Percentiles rank a stretch among this genome's conserved stretches.
Evolutionary conservation across 495 filamentous ascomycete genomes (phyloP).

Genomic region (Xylaria grammica): DNA sequence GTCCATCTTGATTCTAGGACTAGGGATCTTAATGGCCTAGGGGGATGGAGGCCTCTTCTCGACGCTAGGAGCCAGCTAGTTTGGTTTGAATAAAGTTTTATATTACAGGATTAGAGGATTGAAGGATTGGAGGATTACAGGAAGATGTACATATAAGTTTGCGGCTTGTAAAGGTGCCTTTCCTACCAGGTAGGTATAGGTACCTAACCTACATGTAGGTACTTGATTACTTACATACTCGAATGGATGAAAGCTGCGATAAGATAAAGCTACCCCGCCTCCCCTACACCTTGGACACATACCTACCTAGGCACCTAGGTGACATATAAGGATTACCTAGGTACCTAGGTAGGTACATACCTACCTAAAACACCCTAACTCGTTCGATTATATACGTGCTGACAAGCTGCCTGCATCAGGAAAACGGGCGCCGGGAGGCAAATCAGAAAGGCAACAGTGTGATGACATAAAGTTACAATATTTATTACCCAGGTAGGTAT

Average conservation of each 20-base stretch:
- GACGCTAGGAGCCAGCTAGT: too few relatives aligned
- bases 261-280: conserved; percentile 45
- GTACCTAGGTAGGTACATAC: conserved; percentile 7
- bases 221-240: not conserved
- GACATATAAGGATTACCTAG: not conserved
- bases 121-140: too few relatives aligned
- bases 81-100: too few relatives aligned
- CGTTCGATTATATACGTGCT: not conserved
- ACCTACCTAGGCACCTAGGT: not conserved
- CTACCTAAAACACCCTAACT: not conserved
- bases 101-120: too few relatives aligned
- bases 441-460: conserved; percentile 24
- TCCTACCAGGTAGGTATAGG: too few relatives aligned
- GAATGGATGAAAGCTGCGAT: conserved; percentile 32
- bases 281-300: conserved; percentile 12
- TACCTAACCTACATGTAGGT: not conserved
- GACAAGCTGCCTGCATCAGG: not conserved
- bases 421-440: conserved; percentile 24
- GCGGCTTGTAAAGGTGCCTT: too few relatives aligned
- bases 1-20: too few relatives aligned
- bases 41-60: too few relatives aligned
- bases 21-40: too few relatives aligned
- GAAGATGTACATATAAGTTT: too few relatives aligned
- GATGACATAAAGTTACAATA: conserved; percentile 24
- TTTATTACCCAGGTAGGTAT: too few relatives aligned